Evolutionary conservation across 208 protist species (phyloP), one percentile per base, ranked within the genome.

Genomic region (Wallacemonas sp.): DNA sequence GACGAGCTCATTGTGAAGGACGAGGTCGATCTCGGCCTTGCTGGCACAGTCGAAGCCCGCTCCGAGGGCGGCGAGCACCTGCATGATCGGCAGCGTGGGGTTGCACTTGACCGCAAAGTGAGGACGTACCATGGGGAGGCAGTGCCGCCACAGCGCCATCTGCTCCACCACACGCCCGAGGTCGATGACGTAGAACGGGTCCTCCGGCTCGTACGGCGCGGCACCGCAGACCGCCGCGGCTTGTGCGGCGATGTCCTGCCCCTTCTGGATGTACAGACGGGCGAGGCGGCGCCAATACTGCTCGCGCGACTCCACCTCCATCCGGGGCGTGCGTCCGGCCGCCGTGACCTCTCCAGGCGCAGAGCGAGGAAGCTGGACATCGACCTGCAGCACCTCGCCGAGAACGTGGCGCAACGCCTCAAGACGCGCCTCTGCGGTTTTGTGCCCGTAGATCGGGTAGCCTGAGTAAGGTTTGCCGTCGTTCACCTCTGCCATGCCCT

Each of bases 21-120:
- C 85, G 13, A 71, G 30, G 26, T 71, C 50, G 29, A 95, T 87
- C 38, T 95, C 87, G 0, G 54, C 66, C 36, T 72, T 77, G 36
- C 72, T 85, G 39, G 90, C 90, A 57, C 90, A 96, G 74, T 96
- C 90, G 61, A 95, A 96, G 52, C 85, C 85, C 41, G 71, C 64
- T 17, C 89, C 90, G 62, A 91, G 64, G 32, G 78, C 78, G 12
- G 64, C 67, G 33, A 96, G 74, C 13, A 81, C 67, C 33, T 83
- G 63, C 53, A 96, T 63, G 36, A 95, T 59, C 4, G 61, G 59
- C n/a, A 52, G 12, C 17, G 69, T 64, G 30, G 79, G 78, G 61
- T 96, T 96, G 63, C 85, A 94, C 68, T 96, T 96, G 55, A 94
- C 79, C 19, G 90, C 90, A 37, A 92, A 96, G 78, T 78, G 71